Percentiles rank a stretch among this genome's conserved stretches.
These are phyloP conservation scores for Solanum arcanum DNA, from an alignment of 257 asterid genomes.

Conservation along the genomic window DNA sequence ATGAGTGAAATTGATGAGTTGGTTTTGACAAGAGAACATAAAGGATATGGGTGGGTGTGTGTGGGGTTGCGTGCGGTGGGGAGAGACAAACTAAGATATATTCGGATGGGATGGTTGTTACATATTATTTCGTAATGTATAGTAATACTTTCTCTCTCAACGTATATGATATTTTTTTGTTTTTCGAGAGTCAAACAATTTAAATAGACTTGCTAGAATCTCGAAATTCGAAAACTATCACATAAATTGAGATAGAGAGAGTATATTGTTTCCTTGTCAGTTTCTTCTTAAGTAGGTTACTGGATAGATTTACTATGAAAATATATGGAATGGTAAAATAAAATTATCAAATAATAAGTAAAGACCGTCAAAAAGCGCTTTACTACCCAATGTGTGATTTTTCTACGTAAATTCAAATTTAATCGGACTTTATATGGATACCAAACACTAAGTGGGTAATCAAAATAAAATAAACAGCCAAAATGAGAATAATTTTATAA, in stretches of 20 bases:
- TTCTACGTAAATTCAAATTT: accelerated
- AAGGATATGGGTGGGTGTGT: neutral
- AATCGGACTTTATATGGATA: accelerated
- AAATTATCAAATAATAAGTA: neutral
- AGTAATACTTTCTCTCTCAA: accelerated
- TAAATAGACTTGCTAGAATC: no score
- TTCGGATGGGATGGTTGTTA: no score
- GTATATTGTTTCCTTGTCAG: no score
- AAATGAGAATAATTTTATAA: neutral
- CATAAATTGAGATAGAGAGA: neutral
- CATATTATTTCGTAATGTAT: no score
- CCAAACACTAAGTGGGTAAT: accelerated
- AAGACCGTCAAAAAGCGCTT: neutral
- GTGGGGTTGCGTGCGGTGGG: neutral
- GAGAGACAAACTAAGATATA: neutral
- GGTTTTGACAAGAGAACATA: no score
- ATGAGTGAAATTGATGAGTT: no score
- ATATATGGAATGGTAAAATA: neutral
- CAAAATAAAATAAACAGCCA: neutral
- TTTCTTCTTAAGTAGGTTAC: no score
- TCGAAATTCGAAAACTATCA: accelerated
- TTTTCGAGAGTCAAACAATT: no score
- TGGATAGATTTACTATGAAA: no score
- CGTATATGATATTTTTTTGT: accelerated
- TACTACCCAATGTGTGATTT: no score